Evolutionary conservation across 2,329 filamentous ascomycete species (phyloP), one percentile per base, ranked within the genome.

Genomic region (Byssoonygena ceratinophila): DNA sequence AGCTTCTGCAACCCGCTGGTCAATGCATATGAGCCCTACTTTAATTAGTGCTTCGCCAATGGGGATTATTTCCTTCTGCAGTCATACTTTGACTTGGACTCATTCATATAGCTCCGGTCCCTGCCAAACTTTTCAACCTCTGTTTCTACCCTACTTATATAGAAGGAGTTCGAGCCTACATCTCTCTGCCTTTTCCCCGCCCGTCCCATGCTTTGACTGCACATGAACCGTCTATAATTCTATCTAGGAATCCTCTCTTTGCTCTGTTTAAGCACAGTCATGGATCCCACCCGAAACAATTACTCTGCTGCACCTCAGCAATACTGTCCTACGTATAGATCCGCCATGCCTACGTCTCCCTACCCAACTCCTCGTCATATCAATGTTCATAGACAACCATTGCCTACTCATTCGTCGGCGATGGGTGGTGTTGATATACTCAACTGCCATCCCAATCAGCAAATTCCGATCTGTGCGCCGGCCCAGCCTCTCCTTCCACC

Each of bases 311-410:
- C 59, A 20, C 57, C 58, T 40, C 55, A 58, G 46, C 54, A 46
- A 27, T 52, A 54, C 22, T 51, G 50, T 50, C 46, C 54, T 25
- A 25, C 54, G 23, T 46, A 57, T 31, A 49, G 52, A 23, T 53
- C 51, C 14, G 29, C 43, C 2, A 46, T 63, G 31, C 45, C 55
- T 39, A 49, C 57, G 29, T 53, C 56, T 16, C 32, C 54, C 12
- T 68, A 65, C 53, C 56, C 63, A 2, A 61, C 63, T 16, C 58
- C 49, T 58, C 61, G 47, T 39, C 55, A 46, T 27, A 52, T 40
- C 47, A 53, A 34, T 40, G 40, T 53, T 18, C 51, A 58, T 37
- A 52, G 47, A 34, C 56, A 55, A 37, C 37, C 49, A 36, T 29
- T 54, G 52, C 51, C 44, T 23, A 51, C 40, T 25, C 56, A 52